A percentile compares a stretch with the other conserved stretches of the same genome.
phyloP scores from a whole-genome alignment of 257 asterid species.

The Jacaranda copaia region DNA sequence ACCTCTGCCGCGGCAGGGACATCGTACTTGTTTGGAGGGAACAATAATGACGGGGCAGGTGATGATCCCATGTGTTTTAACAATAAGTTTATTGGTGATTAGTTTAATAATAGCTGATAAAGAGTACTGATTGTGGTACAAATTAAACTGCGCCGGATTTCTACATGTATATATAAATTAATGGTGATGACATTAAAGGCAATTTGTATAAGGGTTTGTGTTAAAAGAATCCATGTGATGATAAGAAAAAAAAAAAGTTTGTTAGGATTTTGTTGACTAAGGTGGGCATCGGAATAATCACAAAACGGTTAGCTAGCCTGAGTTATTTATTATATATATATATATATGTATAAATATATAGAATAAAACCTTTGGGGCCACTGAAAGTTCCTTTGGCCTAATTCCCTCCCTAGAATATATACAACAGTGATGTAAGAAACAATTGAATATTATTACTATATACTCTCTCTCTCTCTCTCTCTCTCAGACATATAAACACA shows the following conservation, averaged over 20 bases:
- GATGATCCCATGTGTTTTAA: slow-evolving; percentile 42
- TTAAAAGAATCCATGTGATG: slow-evolving; percentile 48
- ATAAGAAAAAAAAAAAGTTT: slow-evolving; percentile 54
- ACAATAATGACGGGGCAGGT: slow-evolving; percentile 25
- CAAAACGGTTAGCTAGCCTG: slow-evolving; percentile 62
- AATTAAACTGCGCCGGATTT: slow-evolving; percentile 9
- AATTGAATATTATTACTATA: background rate
- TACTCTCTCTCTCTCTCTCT: slow-evolving; percentile 3
- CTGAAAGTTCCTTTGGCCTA: slow-evolving; percentile 55
- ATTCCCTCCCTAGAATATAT: slow-evolving; percentile 44
- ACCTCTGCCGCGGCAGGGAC: background rate
- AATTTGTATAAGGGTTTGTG: slow-evolving; percentile 21
- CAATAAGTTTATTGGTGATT: slow-evolving; percentile 44
- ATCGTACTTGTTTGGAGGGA: slow-evolving; percentile 43
- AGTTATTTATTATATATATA: slow-evolving; percentile 47
- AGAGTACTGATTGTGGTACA: background rate
- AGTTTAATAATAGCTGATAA: background rate
- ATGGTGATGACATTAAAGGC: slow-evolving; percentile 23
- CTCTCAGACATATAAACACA: background rate
- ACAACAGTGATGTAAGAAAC: slow-evolving; percentile 51
- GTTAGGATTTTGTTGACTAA: slow-evolving; percentile 88
- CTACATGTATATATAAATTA: slow-evolving; percentile 8
- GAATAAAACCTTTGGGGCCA: slow-evolving; percentile 1
- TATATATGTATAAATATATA: slow-evolving; percentile 31
- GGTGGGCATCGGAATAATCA: slow-evolving; percentile 64